Base-by-base conservation (phyloP, 2,329 filamentous ascomycete genomes). In the Thermothelomyces thermophilus region DNA sequence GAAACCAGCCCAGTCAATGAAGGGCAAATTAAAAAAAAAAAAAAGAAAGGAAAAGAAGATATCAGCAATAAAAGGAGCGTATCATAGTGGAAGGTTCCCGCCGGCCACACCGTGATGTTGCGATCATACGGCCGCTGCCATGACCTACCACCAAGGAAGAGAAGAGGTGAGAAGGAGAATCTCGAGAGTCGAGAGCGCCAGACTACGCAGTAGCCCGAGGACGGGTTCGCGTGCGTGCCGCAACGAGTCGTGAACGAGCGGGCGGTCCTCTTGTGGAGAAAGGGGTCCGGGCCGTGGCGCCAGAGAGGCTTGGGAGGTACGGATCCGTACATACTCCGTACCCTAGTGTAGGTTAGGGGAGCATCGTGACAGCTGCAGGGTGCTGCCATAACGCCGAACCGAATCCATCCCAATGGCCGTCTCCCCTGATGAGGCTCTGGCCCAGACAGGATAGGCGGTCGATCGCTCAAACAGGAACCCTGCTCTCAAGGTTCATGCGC, bases 1-100 rank as follows among this genome's bases (percentile, higher is more conserved):
- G 16, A 35, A 35, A 62, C 45, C 48, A 53, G 59, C 70, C 71
- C 72, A 75, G 57, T 75, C 72, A 73, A 74, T 74, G 73, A 71
- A 69, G 58, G 55, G 33, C 16, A 56, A 54, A 50, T 60, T 62
- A 52, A 63, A 62, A 60, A 63, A 60, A 62, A 62, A 62, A 61
- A 55, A 55, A 54, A 50, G 60, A 62, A 52, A 63, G 61, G 61
- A 63, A 60, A 62, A 62, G 62, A 61, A 62, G 60, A 61, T n/a
- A 62, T 62, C 64, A 56, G 55, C 56, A 60, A 58, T 58, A 62
- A 58, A 60, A 60, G 54, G 63, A 65, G 57, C 50, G 58, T 57
- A 58, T 58, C 55, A 62, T 61, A 61, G 52, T 60, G 58, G n/a
- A 60, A 51, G 24, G 49, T 50, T 52, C 51, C 49, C 50, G 50